Percentiles rank a stretch among this genome's conserved stretches.
phyloP scores from a whole-genome alignment of 2,329 filamentous ascomycete genomes.

The Aspergillus luchuensis region DNA sequence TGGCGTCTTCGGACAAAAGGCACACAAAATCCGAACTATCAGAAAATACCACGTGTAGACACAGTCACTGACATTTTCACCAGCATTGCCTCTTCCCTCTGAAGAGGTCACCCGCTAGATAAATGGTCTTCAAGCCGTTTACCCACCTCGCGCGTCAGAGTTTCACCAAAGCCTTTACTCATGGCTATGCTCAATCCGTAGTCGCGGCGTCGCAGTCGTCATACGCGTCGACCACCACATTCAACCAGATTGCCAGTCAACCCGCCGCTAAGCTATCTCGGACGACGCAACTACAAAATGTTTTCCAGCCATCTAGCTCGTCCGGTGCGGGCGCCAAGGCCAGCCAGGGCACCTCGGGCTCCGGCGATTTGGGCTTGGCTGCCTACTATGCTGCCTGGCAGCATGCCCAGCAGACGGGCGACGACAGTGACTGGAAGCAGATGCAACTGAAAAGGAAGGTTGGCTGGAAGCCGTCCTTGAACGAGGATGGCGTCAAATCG shows the following conservation, averaged over 20 bases:
- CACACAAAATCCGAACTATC: neutral
- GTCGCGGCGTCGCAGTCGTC: constrained; percentile 90
- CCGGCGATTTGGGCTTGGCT: constrained; percentile 69
- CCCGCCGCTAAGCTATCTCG: constrained; percentile 53
- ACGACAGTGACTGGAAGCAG: constrained; percentile 84
- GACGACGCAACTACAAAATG: constrained; percentile 66
- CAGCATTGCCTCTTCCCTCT: constrained; percentile 59
- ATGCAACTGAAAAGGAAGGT: constrained; percentile 87
- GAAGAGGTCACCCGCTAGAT: constrained; percentile 71
- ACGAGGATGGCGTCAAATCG: constrained; percentile 40
- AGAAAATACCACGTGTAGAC: too few species aligned
- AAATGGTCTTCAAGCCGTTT: constrained; percentile 80
- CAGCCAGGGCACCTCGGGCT: constrained; percentile 60
- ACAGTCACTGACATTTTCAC: constrained; percentile 6
- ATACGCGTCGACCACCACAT: constrained; percentile 67
- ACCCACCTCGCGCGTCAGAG: constrained; percentile 91
- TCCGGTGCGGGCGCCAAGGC: constrained; percentile 55
- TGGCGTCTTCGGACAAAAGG: neutral
- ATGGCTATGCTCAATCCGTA: constrained; percentile 97
- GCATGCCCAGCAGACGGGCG: constrained; percentile 67
- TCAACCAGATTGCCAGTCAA: constrained; percentile 56
- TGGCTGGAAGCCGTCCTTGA: constrained; percentile 72
- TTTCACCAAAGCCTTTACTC: constrained; percentile 94
- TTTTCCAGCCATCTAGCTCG: constrained; percentile 65
- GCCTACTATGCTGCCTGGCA: constrained; percentile 92